Conservation (phyloP, 2,329 filamentous ascomycete species). For the Epichloe sibirici region DNA sequence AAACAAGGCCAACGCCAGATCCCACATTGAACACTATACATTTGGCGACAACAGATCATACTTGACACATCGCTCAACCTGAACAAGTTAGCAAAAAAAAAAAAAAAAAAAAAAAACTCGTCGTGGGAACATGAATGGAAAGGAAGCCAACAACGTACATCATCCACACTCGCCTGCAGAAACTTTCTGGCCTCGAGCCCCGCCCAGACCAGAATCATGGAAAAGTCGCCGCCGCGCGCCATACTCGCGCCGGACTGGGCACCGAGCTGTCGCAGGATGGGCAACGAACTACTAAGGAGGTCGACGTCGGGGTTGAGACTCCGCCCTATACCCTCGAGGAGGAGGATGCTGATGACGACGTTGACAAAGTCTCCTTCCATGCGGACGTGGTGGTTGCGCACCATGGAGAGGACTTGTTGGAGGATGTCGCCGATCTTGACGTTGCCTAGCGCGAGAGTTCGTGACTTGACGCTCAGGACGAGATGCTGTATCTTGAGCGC, state of each 20-base stretch:
- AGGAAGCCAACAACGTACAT: conserved; percentile 40
- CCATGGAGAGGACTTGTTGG: conserved; percentile 83
- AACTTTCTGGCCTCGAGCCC: conserved; percentile 82
- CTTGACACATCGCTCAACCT: conserved; percentile 82
- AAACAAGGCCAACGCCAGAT: not conserved
- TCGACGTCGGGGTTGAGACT: conserved; percentile 78
- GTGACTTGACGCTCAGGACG: conserved; percentile 78
- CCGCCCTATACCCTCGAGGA: conserved; percentile 88
- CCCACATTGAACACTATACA: conserved; percentile 37
- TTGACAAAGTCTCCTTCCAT: conserved; percentile 98
- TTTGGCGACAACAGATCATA: conserved; percentile 84
- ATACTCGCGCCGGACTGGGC: conserved; percentile 61
- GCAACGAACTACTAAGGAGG: conserved; percentile 72
- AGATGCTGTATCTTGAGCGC: conserved; percentile 95
- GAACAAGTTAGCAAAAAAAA: not conserved
- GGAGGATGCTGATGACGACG: conserved; percentile 85
- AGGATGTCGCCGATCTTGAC: conserved; percentile 94
- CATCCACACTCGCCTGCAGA: conserved; percentile 80
- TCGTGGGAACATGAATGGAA: not conserved
- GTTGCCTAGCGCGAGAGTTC: conserved; percentile 82
- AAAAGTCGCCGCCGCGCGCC: conserved; percentile 61
- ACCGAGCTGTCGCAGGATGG: conserved; percentile 79
- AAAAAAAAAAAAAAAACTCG: conserved; percentile 3
- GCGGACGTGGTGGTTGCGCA: conserved; percentile 80
- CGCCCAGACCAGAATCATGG: conserved; percentile 84